A percentile compares a stretch with the other conserved stretches of the same genome.
These are phyloP conservation scores for Mycena epipterygia DNA, from an alignment of 768 basidiomycete genomes.

Conservation along the genomic window DNA sequence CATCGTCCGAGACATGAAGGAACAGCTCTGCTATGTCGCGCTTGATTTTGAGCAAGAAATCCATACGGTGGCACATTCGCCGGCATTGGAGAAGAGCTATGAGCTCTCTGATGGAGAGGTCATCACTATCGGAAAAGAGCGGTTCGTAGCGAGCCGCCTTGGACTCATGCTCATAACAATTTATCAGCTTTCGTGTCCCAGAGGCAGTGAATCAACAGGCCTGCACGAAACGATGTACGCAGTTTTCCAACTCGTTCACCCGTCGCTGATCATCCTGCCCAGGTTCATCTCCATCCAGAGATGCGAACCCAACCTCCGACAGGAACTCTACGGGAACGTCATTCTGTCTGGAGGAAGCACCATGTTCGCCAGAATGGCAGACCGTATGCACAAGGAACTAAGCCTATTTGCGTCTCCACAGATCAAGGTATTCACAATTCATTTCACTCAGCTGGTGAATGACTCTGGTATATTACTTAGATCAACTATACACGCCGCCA, in stretches of 20 bases:
- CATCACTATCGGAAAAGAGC: constrained; percentile 80
- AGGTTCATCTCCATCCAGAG: not conserved
- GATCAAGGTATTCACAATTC: not conserved
- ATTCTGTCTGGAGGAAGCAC: constrained; percentile 16
- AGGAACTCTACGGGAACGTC: not conserved
- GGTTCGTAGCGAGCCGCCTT: constrained; percentile 40
- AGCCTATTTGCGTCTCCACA: constrained; percentile 64
- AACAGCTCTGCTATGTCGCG: constrained; percentile 66
- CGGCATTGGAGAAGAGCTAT: not conserved
- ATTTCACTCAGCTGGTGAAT: not conserved
- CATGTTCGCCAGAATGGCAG: constrained; percentile 35
- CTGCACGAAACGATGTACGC: constrained; percentile 8
- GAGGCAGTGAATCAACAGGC: constrained; percentile 67
- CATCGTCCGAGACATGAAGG: constrained; percentile 85
- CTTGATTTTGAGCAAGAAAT: constrained; percentile 14
- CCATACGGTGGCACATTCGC: not conserved
- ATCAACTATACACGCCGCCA: constrained; percentile 68
- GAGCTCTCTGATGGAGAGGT: constrained; percentile 48
- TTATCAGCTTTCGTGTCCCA: constrained; percentile 67
- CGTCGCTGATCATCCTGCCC: not conserved
- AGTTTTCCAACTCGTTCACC: not conserved
- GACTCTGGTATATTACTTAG: not conserved
- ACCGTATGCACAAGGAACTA: constrained; percentile 80
- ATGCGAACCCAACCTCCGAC: constrained; percentile 10
- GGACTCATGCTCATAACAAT: not conserved